These are phyloP conservation scores for Neopestalotiopsis sp. DNA, from an alignment of 2,329 filamentous ascomycete genomes.

Conservation along the genomic window DNA sequence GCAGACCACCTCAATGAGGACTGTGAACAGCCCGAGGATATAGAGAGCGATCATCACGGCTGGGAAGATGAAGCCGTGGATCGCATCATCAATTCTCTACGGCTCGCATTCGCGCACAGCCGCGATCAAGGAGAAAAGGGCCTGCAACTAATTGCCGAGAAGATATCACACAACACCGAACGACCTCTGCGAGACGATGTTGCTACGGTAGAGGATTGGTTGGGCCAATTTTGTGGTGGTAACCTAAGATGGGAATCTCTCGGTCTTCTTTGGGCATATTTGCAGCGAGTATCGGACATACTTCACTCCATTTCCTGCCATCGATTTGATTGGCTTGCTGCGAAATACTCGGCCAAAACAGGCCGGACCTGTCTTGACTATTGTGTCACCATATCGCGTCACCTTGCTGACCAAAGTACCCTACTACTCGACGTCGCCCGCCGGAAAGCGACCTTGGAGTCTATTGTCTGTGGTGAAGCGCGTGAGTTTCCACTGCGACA, in stretches of 20 bases:
- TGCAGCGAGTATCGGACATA: conserved; percentile 25
- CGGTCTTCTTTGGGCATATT: conserved; percentile 28
- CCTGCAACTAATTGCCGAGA: conserved; percentile 17
- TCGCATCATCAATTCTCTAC: conserved; percentile 29
- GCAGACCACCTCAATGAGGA: conserved; percentile 11
- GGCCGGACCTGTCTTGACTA: conserved; percentile 39
- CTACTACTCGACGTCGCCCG: conserved; percentile 43
- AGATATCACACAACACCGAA: conserved; percentile 34
- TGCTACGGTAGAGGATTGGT: conserved; percentile 33
- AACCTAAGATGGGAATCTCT: conserved; percentile 39
- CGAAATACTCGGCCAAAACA: conserved; percentile 25
- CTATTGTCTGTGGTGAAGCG: conserved; percentile 45
- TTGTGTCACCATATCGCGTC: conserved; percentile 40
- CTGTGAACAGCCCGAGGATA: not conserved
- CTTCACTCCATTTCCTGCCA: conserved; percentile 21
- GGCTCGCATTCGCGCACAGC: conserved; percentile 27
- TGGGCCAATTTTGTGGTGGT: conserved; percentile 29
- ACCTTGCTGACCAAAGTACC: conserved; percentile 34
- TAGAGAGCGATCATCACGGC: not conserved
- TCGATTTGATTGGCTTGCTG: not conserved
- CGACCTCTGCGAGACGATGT: conserved; percentile 31
- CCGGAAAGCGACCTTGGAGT: conserved; percentile 42
- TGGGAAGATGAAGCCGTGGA: conserved; percentile 17
- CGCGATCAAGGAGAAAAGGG: conserved; percentile 19
- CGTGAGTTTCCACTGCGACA: conserved; percentile 34